Conservation (phyloP, 345 rosid genomes). For the Dovyalis caffra region DNA sequence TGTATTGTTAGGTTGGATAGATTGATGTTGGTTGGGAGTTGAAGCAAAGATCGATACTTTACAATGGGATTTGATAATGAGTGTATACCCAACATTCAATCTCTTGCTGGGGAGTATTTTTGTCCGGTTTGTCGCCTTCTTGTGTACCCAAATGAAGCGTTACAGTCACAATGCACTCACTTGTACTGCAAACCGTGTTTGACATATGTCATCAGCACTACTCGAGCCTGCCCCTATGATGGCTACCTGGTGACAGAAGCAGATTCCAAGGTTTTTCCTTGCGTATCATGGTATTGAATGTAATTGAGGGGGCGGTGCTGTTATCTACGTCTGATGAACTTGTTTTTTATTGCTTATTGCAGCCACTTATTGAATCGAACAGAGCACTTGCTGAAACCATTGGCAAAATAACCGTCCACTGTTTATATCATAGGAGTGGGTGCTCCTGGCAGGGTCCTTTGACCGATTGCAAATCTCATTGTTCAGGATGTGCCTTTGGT, state of each 20-base stretch:
- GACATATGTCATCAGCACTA: conserved; percentile 55
- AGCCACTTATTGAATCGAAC: conserved; percentile 72
- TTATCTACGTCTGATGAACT: conserved; percentile 10
- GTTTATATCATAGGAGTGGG: conserved; percentile 76
- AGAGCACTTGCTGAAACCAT: conserved; percentile 62
- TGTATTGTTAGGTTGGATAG: not conserved
- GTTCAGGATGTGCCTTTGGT: conserved; percentile 71
- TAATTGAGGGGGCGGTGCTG: not conserved
- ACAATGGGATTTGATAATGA: conserved; percentile 78
- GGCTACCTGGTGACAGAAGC: conserved; percentile 78
- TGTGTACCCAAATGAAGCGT: conserved; percentile 76
- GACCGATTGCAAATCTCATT: conserved; percentile 62
- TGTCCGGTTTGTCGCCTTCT: conserved; percentile 79
- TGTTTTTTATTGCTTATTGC: conserved; percentile 23
- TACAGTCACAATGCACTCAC: conserved; percentile 82
- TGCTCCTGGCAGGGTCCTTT: conserved; percentile 81
- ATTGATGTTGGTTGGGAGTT: not conserved
- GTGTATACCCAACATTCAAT: conserved; percentile 66
- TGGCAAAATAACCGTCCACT: conserved; percentile 55
- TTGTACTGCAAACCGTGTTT: conserved; percentile 77
- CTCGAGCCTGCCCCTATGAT: conserved; percentile 76
- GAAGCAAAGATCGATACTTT: not conserved
- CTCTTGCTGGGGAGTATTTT: conserved; percentile 70
- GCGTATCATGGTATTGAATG: not conserved
- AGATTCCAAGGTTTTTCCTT: conserved; percentile 62